Base-by-base conservation (phyloP, 2,329 filamentous ascomycete species). In the Orbilia quercus region DNA sequence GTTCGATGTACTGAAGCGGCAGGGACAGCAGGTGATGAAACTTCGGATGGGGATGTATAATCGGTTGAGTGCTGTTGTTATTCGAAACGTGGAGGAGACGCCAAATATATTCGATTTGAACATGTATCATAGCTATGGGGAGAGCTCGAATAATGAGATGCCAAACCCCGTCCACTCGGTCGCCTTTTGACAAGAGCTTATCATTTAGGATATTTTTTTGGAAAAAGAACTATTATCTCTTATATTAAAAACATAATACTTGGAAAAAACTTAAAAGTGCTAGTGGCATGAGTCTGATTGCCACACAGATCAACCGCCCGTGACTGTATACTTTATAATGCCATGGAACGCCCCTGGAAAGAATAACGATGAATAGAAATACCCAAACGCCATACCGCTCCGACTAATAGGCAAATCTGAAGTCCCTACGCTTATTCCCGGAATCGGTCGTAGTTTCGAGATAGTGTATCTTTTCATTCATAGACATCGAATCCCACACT, bases 401-500 rank as follows among this genome's bases (percentile, higher is more conserved):
- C 14, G 31, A 20, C 78, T 72, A 82, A 69, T 82, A 81, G 12
- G 80, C 80, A 62, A 84, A 80, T 53, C 80, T 78, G 34, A 83
- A 83, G 75, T 83, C 82, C 48, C 83, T 72, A 76, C 80, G 79
- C 76, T 83, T 82, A 65, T 82, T 84, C 20, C 84, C 84, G 48
- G 81, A 79, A 28, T 82, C 80, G 28, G 77, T 80, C 6, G 82
- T 83, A 1, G 79, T 80, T 18, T 78, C 76, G 1, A 86, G 79
- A 77, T 88, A 88, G 18, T 82, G 75, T 0, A 79, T 79, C 76
- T 82, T 81, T 76, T 86, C 82, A 22, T 84, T 82, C 47, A 81
- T 79, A 6, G 78, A 82, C 82, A 87, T 83, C 2, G 79, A 78
- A 9, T 81, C 79, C 85, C 85, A 87, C n/a, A 81, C 77, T 28